These are phyloP conservation scores for Venturia effusa DNA, from an alignment of 2,329 filamentous ascomycete species.

Conservation along the genomic window DNA sequence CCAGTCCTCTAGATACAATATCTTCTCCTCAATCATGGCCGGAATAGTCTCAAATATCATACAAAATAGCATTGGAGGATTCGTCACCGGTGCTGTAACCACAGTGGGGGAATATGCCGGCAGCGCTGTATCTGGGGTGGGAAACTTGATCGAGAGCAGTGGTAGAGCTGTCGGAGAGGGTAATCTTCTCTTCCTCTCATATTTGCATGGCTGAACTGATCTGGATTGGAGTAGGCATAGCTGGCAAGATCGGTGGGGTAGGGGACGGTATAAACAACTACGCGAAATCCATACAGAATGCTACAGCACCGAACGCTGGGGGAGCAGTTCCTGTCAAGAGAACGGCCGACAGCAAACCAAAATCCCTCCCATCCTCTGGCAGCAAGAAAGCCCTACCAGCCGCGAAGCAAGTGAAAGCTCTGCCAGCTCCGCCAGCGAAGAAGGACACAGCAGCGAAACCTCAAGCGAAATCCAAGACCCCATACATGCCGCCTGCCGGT, in stretches of 20 bases:
- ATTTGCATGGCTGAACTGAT: not conserved
- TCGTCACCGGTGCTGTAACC: conserved; percentile 25
- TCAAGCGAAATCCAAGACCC: not conserved
- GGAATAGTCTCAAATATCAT: conserved; percentile 26
- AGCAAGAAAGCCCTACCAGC: not conserved
- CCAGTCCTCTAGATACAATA: not conserved
- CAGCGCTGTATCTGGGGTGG: conserved; percentile 26
- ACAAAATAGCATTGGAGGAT: conserved; percentile 26
- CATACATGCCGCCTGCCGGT: not conserved
- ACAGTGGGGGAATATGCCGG: conserved; percentile 27
- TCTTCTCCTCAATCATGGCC: conserved; percentile 5
- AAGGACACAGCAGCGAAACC: not conserved
- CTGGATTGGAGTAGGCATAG: conserved; percentile 8
- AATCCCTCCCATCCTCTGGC: conserved; percentile 7
- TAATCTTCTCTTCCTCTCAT: not conserved
- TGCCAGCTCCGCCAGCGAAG: not conserved
- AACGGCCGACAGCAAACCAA: conserved; percentile 2
- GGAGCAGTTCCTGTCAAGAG: not conserved
- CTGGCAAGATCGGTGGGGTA: not conserved
- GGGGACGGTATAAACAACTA: conserved; percentile 6
- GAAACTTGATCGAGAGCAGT: conserved; percentile 24
- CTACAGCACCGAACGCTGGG: conserved; percentile 7
- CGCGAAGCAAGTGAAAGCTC: not conserved
- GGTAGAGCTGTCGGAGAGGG: conserved; percentile 8
- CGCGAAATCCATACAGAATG: conserved; percentile 4